Evolutionary conservation across 345 rosid species (phyloP).

Genomic region (Populus euphratica): DNA sequence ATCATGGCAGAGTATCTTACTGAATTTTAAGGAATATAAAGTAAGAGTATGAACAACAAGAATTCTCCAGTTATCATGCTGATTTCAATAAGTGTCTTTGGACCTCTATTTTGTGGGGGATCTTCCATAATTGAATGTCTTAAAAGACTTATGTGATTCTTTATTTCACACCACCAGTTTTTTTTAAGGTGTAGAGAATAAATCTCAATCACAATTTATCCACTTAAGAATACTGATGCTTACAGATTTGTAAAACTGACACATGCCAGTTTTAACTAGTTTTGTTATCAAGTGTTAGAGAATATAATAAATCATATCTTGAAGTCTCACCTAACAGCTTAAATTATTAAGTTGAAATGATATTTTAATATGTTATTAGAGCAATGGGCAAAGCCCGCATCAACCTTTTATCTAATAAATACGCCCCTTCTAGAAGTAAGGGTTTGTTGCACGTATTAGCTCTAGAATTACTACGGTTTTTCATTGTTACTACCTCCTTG

Average conservation of each 20-base stretch:
- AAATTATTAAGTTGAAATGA: too few species aligned
- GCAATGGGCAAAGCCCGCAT: too few species aligned
- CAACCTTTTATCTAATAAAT: too few species aligned
- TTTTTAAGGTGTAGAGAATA: background rate
- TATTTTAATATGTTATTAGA: too few species aligned
- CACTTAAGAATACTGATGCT: background rate
- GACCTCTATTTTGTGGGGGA: background rate
- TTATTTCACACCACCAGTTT: background rate
- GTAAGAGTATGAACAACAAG: background rate
- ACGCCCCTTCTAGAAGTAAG: too few species aligned
- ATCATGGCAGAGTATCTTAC: background rate
- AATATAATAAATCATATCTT: too few species aligned
- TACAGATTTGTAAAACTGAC: too few species aligned
- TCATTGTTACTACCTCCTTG: too few species aligned
- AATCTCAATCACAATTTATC: background rate
- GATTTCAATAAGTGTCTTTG: background rate
- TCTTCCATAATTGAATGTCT: background rate
- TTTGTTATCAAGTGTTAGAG: too few species aligned
- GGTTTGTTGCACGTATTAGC: too few species aligned
- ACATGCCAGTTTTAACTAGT: background rate
- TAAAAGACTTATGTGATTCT: background rate
- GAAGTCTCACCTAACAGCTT: too few species aligned
- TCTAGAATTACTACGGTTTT: too few species aligned
- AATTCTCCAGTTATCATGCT: background rate
- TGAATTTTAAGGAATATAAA: background rate